Evolutionary conservation across 1,139 yeast genomes (phyloP).

Genomic region (Taphrina deformans): DNA sequence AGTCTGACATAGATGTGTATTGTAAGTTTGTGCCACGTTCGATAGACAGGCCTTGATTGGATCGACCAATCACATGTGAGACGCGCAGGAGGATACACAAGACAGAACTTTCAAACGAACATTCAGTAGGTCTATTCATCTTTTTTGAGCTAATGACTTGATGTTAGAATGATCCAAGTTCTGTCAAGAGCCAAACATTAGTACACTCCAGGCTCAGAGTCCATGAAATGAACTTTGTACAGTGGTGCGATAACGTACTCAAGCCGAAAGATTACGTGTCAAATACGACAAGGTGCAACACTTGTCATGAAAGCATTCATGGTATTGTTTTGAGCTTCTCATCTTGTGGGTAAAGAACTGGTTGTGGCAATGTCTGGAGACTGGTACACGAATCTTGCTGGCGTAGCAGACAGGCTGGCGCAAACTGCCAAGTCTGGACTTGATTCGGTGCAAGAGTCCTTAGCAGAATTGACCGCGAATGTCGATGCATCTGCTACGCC

Average conservation of each 20-base stretch:
- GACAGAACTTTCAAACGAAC: too few species aligned
- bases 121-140: too few species aligned
- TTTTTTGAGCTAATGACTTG: too few species aligned
- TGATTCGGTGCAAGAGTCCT: constrained; percentile 7
- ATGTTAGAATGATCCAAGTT: too few species aligned
- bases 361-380: constrained; percentile 11
- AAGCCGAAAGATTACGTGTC: not conserved
- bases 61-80: too few species aligned
- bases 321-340: too few species aligned
- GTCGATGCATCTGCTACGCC: constrained; percentile 3
- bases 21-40: not conserved
- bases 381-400: constrained; percentile 21
- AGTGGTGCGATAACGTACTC: not conserved
- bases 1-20: not conserved
- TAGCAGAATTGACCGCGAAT: not conserved
- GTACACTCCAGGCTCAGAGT: too few species aligned
- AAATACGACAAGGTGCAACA: not conserved
- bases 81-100: too few species aligned
- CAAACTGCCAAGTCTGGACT: not conserved
- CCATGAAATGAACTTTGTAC: too few species aligned
- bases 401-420: not conserved
- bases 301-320: not conserved
- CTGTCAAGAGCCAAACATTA: too few species aligned
- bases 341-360: not conserved
- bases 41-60: not conserved